These are phyloP conservation scores for Microbotryum saponariae DNA, from an alignment of 1,284 basidiomycete species.

Conservation along the genomic window DNA sequence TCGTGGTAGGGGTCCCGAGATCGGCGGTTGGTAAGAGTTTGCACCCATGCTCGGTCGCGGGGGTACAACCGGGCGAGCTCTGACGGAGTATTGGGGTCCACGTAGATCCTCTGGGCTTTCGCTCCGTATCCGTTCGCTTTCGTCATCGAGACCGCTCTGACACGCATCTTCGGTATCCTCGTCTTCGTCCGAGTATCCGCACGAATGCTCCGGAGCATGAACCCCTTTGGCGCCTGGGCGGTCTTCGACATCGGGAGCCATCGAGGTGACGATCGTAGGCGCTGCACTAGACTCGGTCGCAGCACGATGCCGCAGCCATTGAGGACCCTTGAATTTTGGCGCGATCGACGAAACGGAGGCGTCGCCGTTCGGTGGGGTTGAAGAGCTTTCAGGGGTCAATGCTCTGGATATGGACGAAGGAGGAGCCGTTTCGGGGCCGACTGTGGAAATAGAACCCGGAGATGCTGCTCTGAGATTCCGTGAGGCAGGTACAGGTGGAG, in stretches of 20 bases:
- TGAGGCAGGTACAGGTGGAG: too few relatives aligned
- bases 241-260: background rate
- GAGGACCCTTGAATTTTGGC: background rate
- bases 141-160: background rate
- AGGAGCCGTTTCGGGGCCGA: too few relatives aligned
- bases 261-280: conserved; percentile 2
- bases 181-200: background rate
- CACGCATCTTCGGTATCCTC: background rate
- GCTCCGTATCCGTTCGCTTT: too few relatives aligned
- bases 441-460: too few relatives aligned
- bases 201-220: background rate
- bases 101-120: conserved; percentile 10
- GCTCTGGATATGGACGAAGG: too few relatives aligned
- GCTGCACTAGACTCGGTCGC: conserved; percentile 5
- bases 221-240: background rate
- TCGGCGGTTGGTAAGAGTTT: background rate
- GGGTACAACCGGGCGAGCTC: conserved; percentile 7
- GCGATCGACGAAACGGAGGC: background rate
- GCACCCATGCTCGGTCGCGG: conserved; percentile 8
- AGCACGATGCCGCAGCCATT: background rate
- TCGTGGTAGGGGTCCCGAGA: background rate
- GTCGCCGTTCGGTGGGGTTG: background rate
- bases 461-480: too few relatives aligned
- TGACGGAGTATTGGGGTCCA: background rate
- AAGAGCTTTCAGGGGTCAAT: too few relatives aligned